These are phyloP conservation scores for Ustilago bromivora DNA, from an alignment of 1,284 basidiomycete species.

Conservation along the genomic window DNA sequence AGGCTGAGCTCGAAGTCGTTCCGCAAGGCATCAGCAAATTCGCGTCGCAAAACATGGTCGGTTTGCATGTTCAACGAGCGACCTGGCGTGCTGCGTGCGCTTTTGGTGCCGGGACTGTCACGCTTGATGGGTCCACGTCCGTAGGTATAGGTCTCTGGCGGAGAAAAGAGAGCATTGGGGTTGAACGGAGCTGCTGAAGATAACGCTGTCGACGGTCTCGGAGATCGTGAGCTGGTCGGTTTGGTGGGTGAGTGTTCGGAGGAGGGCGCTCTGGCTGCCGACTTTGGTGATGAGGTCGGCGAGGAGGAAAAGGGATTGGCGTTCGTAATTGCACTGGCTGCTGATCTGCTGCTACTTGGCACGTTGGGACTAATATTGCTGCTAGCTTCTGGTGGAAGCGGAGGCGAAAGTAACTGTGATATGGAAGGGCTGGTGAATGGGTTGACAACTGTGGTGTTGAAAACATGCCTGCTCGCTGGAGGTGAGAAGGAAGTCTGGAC, in stretches of 20 bases:
- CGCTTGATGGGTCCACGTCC: slow-evolving; percentile 31
- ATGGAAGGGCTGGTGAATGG: slow-evolving; percentile 45
- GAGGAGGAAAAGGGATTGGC: not conserved
- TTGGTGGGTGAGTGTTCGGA: slow-evolving; percentile 21
- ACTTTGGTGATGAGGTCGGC: not conserved
- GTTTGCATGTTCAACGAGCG: slow-evolving; percentile 28
- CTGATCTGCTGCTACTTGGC: not conserved
- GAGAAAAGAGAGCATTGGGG: slow-evolving; percentile 37
- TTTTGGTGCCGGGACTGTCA: slow-evolving; percentile 43
- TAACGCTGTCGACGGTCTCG: not conserved
- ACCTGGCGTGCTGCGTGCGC: slow-evolving; percentile 53
- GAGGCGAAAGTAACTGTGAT: slow-evolving; percentile 40
- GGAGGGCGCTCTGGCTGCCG: not conserved
- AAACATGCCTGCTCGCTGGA: slow-evolving; percentile 30
- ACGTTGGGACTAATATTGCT: not conserved
- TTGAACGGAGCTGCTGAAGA: slow-evolving; percentile 16
- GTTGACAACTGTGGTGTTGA: slow-evolving; percentile 24
- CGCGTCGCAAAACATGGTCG: slow-evolving; percentile 26
- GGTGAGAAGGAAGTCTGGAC: slow-evolving; percentile 59
- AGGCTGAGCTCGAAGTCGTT: slow-evolving; percentile 46
- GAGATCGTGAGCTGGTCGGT: slow-evolving; percentile 8
- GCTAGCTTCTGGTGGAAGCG: slow-evolving; percentile 15
- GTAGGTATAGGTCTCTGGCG: slow-evolving; percentile 42
- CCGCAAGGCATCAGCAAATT: slow-evolving; percentile 27
- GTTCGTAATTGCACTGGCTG: not conserved